Evolutionary conservation across 805 yeast genomes (phyloP).

Genomic region (Myxozyma vanderwaltii): DNA sequence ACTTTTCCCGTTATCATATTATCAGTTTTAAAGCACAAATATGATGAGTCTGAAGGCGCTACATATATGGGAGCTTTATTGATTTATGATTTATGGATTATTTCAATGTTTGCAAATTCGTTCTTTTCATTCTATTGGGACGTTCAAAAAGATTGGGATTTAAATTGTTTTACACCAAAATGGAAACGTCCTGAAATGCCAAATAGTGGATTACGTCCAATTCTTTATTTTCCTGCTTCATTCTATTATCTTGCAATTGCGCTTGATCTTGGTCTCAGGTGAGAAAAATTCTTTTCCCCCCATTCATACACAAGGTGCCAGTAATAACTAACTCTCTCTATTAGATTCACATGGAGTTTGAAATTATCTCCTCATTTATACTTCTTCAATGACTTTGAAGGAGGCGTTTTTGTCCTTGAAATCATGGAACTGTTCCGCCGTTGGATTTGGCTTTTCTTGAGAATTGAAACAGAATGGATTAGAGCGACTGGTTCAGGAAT

Average conservation of each 20-base stretch:
- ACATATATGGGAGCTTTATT: slow-evolving; percentile 6
- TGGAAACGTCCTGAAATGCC: neutral
- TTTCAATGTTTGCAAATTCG: slow-evolving; percentile 63
- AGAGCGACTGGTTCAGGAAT: slow-evolving; percentile 22
- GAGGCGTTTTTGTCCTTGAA: slow-evolving; percentile 69
- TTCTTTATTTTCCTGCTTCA: slow-evolving; percentile 37
- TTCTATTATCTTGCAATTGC: slow-evolving; percentile 60
- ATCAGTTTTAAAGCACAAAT: slow-evolving; percentile 37
- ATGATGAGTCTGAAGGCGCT: slow-evolving; percentile 22
- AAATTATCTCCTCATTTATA: slow-evolving; percentile 49
- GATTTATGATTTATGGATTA: slow-evolving; percentile 31
- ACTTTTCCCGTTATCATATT: slow-evolving; percentile 56
- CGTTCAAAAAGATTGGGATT: slow-evolving; percentile 82
- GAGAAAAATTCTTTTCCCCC: neutral
- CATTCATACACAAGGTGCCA: too few species aligned
- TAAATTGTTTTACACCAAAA: slow-evolving; percentile 52
- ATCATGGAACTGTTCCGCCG: slow-evolving; percentile 76
- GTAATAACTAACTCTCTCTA: neutral
- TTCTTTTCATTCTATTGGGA: slow-evolving; percentile 88
- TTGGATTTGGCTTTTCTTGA: slow-evolving; percentile 85
- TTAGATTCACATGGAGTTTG: slow-evolving; percentile 74
- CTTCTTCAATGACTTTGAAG: slow-evolving; percentile 44
- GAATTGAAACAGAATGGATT: slow-evolving; percentile 74
- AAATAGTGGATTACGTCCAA: slow-evolving; percentile 35
- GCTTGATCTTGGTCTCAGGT: slow-evolving; percentile 57